Conservation (phyloP, 1,284 basidiomycete genomes). For the Bondarzewia mesenterica region DNA sequence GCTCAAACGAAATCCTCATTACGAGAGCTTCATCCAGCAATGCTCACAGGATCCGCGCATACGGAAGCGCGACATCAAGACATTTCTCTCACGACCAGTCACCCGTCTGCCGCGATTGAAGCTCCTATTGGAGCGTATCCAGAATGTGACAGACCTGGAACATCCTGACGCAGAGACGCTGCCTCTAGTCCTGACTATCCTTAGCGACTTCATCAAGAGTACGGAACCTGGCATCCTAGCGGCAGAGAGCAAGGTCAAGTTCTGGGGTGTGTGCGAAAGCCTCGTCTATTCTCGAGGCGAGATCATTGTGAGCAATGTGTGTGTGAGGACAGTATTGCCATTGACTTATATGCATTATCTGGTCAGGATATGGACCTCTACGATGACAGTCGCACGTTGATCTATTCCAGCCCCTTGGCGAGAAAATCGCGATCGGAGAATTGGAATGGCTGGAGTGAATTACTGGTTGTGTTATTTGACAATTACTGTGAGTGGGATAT, state of each 20-base stretch:
- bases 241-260: slow-evolving; percentile 77
- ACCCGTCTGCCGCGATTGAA: slow-evolving; percentile 73
- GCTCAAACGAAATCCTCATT: slow-evolving; percentile 52
- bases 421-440: slow-evolving; percentile 49
- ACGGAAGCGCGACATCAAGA: slow-evolving; percentile 70
- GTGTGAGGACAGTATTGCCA: no score
- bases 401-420: slow-evolving; percentile 52
- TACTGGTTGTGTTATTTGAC: slow-evolving; percentile 64
- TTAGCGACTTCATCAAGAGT: slow-evolving; percentile 64
- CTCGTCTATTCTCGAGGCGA: slow-evolving; percentile 68
- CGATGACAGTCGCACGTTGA: slow-evolving; percentile 61
- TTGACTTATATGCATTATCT: no score
- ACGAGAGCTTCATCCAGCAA: slow-evolving; percentile 57
- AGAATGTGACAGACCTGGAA: slow-evolving; percentile 52
- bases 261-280: slow-evolving; percentile 70
- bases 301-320: slow-evolving; percentile 53
- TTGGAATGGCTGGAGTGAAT: slow-evolving; percentile 58
- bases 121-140: slow-evolving; percentile 62
- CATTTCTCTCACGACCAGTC: slow-evolving; percentile 75
- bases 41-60: slow-evolving; percentile 59
- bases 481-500: slow-evolving; percentile 50
- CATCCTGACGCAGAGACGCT: slow-evolving; percentile 65
- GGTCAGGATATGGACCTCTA: slow-evolving; percentile 73
- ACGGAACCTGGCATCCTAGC: slow-evolving; percentile 80
- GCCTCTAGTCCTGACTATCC: slow-evolving; percentile 52